A percentile compares a stretch with the other conserved stretches of the same genome.
Conservation (phyloP, 495 filamentous ascomycete genomes). For the Hyaloscypha finlandica region DNA sequence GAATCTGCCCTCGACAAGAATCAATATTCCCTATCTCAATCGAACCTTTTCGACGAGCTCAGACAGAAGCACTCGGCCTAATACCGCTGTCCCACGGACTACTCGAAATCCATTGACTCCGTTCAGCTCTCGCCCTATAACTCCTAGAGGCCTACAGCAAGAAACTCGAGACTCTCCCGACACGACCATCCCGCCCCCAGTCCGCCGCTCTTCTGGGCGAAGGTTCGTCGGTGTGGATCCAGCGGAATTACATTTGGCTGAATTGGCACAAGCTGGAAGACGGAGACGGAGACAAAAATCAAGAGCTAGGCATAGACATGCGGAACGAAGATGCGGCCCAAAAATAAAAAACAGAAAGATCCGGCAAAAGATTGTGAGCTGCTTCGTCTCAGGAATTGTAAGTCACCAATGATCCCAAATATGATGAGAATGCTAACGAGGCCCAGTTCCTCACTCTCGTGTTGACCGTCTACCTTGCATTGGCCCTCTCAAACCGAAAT, state of each 20-base stretch:
- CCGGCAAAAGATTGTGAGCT: constrained; percentile 53
- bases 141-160: constrained; percentile 6
- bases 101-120: constrained; percentile 10
- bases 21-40: constrained; percentile 43
- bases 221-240: constrained; percentile 41
- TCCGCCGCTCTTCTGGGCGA: constrained; percentile 14
- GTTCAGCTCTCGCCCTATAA: constrained; percentile 16
- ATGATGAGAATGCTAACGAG: constrained; percentile 17
- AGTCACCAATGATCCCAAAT: constrained; percentile 41
- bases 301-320: not conserved
- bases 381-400: constrained; percentile 47
- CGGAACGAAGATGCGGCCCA: constrained; percentile 33
- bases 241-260: constrained; percentile 39
- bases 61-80: constrained; percentile 4
- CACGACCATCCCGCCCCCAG: constrained; percentile 20
- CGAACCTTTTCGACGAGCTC: constrained; percentile 17
- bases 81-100: constrained; percentile 11
- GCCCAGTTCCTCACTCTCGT: constrained; percentile 66
- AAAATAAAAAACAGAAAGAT: constrained; percentile 54
- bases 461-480: constrained; percentile 53
- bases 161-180: constrained; percentile 17
- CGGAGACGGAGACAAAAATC: constrained; percentile 23
- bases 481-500: constrained; percentile 31
- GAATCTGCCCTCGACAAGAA: constrained; percentile 40
- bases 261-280: constrained; percentile 33